A percentile compares a stretch with the other conserved stretches of the same genome.
phyloP scores from a whole-genome alignment of 805 yeast species.

The Wickerhamiella lipophila region DNA sequence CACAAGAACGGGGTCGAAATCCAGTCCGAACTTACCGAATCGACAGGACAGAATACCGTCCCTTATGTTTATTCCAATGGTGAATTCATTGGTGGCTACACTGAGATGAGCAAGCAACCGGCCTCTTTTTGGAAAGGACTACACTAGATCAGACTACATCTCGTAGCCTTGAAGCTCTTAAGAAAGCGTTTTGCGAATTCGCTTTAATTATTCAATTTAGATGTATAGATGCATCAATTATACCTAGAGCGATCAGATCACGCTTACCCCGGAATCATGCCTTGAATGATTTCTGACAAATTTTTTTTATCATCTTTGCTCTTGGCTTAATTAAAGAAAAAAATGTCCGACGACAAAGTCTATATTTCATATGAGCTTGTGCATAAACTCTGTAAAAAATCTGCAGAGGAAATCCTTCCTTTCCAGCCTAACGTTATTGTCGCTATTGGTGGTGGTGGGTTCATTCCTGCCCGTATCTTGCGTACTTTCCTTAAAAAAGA shows the following conservation, averaged over 20 bases:
- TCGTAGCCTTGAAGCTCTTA: too few relatives aligned
- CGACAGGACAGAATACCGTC: conserved; percentile 53
- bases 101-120: conserved; percentile 19
- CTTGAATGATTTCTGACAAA: neutral
- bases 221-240: too few relatives aligned
- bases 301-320: neutral
- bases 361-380: conserved; percentile 69
- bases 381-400: conserved; percentile 68
- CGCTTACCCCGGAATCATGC: neutral
- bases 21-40: conserved; percentile 43
- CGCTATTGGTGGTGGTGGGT: conserved; percentile 95
- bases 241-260: neutral
- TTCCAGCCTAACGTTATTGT: conserved; percentile 83
- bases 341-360: conserved; percentile 24
- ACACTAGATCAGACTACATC: neutral
- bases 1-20: conserved; percentile 39
- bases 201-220: too few relatives aligned
- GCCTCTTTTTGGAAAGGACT: conserved; percentile 18
- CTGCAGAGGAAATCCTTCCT: conserved; percentile 39
- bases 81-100: conserved; percentile 37
- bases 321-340: neutral
- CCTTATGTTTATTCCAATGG: conserved; percentile 56
- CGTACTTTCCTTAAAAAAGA: conserved; percentile 67
- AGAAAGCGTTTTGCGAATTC: too few relatives aligned
- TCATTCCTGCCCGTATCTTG: conserved; percentile 92